Base-by-base conservation (phyloP, 768 basidiomycete genomes). In the Phylloporus arenicola region DNA sequence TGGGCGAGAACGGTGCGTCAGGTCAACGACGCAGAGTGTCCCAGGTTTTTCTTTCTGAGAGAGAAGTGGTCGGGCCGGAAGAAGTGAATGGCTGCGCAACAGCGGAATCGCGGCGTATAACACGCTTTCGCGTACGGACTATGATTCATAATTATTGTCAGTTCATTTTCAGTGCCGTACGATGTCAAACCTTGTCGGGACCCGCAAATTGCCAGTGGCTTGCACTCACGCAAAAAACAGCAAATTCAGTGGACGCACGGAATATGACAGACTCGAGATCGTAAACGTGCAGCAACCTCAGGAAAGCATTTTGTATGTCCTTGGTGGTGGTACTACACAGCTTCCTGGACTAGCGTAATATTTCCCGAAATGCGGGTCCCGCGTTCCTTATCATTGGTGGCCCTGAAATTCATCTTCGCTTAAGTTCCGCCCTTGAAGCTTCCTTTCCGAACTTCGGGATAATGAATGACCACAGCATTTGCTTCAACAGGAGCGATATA, bases 321-420 rank as follows among this genome's bases (percentile, higher is more conserved):
- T 42, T 54, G 19, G 41, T 12, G 11, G 52, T 40, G 29, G 50
- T 37, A n/a, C n/a, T n/a, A 47, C 56, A 56, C 59, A 47, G 56
- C 52, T 55, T 55, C 44, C 1, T 50, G 53, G 34, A 50, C 17
- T 39, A 35, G 47, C 47, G 54, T 33, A 31, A 31, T 25, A 58
- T 61, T 64, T 56, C 64, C 63, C 45, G 59, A 64, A 65, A 56
- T 31, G 57, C 55, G 30, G 52, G 43, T 17, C 5, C 38, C 55
- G 54, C 45, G 54, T 57, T 48, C 45, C 41, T 42, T 17, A 42
- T 17, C 43, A 35, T 38, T 19, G 22, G 42, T 25, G 52, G 52
- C 60, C 64, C 64, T 67, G 54, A 19, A 49, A 52, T 60, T 64
- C 58, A 64, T 51, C 34, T 39, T 56, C 64, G 56, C 54, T 44